A percentile compares a stretch with the other conserved stretches of the same genome.
These are phyloP conservation scores for Aegle marmelos DNA, from an alignment of 345 rosid species.

Conservation along the genomic window DNA sequence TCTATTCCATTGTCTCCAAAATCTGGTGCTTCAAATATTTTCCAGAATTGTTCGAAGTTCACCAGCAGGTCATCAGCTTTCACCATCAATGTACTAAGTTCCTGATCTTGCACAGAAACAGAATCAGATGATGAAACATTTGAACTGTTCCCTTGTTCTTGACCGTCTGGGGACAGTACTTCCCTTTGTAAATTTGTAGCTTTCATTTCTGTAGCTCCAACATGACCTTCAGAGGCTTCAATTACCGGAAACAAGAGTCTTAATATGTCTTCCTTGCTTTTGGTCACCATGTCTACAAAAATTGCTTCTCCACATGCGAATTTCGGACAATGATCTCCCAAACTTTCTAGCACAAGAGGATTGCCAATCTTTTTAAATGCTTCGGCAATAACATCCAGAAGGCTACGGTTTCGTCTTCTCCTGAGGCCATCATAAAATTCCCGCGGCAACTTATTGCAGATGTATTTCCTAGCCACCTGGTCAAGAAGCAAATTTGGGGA, in stretches of 20 bases:
- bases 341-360: slow-evolving; percentile 31
- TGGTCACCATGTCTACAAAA: slow-evolving; percentile 30
- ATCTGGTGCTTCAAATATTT: slow-evolving; percentile 6
- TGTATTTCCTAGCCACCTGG: slow-evolving; percentile 12
- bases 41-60: slow-evolving; percentile 10
- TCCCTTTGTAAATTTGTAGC: not conserved
- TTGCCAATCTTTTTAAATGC: slow-evolving; percentile 31
- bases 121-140: not conserved
- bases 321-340: not conserved
- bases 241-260: slow-evolving; percentile 18
- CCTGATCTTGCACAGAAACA: not conserved
- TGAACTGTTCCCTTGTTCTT: slow-evolving; percentile 8
- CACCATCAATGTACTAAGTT: not conserved
- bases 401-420: not conserved
- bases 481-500: slow-evolving; percentile 8
- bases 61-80: not conserved
- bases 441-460: slow-evolving; percentile 21
- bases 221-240: slow-evolving; percentile 4
- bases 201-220: not conserved
- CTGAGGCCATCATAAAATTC: slow-evolving; percentile 16
- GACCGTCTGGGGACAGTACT: not conserved
- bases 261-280: slow-evolving; percentile 28
- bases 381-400: slow-evolving; percentile 17
- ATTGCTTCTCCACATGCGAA: slow-evolving; percentile 15
- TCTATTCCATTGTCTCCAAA: not conserved